Evolutionary conservation across 805 yeast species (phyloP), one percentile per base, ranked within the genome.

Genomic region (Yamadazyma sp.): DNA sequence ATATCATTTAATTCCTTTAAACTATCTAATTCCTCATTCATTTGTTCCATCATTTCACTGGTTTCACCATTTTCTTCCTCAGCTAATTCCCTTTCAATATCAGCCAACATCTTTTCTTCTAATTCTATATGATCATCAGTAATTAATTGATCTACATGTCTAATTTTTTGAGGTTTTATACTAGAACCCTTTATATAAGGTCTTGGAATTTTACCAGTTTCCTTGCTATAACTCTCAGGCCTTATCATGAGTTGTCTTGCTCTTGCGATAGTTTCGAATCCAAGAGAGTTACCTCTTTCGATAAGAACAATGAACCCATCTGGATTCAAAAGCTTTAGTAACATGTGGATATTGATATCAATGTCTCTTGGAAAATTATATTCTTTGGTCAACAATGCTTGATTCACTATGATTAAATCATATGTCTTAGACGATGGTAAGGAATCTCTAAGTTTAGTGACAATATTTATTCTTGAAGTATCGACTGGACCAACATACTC

Each of bases 171-270:
- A 1, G 73, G 73, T 43, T 69, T 69, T 15, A 53, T 43, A 1
- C 62, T 44, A 0, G 77, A 68, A 1, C 80, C 80, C 23, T 73
- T 67, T 25, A 72, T 65, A 58, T 80, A 84, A 1, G 86, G 83
- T 47, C 88, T 66, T 21, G 93, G 88, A 21, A 79, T 70, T 49
- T 81, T 81, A 0, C 82, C 82, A 25, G 60, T 53, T 44, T 78
- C 83, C 9, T 60, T 58, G 5, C 59, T 67, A 46, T 68, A 69
- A 5, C 76, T 73, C 47, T 83, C 95, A 0, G 97, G 96, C 47
- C 98, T 76, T n/a, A 91, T 63, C 75, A 87, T 77, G 4, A 86
- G 62, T 55, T 91, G 96, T 50, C 98, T 71, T 4, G 97, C 96
- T 35, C 96, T 69, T 0, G 96, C 94, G 38, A 88, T 73, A 3